Evolutionary conservation across 2,329 filamentous ascomycete genomes (phyloP), one percentile per base, ranked within the genome.

Genomic region (Aspergillus tamarii): DNA sequence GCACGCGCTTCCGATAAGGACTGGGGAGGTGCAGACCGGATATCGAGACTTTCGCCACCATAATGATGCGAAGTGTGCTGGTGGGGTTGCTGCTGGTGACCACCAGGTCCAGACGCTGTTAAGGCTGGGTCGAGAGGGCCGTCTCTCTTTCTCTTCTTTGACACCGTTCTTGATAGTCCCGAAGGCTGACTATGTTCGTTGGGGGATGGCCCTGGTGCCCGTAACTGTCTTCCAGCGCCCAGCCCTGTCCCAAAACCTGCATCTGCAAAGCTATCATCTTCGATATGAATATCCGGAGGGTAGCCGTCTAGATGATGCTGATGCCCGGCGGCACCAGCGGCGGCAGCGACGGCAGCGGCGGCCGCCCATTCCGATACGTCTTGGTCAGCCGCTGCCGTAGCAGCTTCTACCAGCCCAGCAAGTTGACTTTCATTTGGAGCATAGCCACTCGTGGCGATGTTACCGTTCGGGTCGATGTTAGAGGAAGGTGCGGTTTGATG

Each of bases 321-420:
- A 30, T 75, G 70, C 2, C 71, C 69, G 2, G 74, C 84, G 80
- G 69, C 82, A 79, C 72, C 84, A 80, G 77, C 82, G 73, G 68
- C 83, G 70, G 71, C 83, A 73, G 64, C 81, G 77, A 66, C 84
- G 78, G 81, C 78, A 70, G 73, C 82, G 76, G 41, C 73, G 71
- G 72, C 82, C 71, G 71, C 78, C 84, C 74, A 76, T 62, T 78
- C 72, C 28, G 74, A 75, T 11, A 77, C 72, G 63, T 78, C 74
- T 63, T 78, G 74, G 21, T 74, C 76, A 41, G 80, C 80, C 36
- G 80, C 79, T 2, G 80, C 81, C 3, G 80, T 82, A 3, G 81
- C 81, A 34, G 80, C 81, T 67, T 82, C 78, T 8, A 83, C 79
- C 39, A 83, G 66, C 4, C 80, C 81, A 5, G 81, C 81, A 16